Conservation (phyloP, 2,329 filamentous ascomycete genomes). For the Aspergillus ruber region DNA sequence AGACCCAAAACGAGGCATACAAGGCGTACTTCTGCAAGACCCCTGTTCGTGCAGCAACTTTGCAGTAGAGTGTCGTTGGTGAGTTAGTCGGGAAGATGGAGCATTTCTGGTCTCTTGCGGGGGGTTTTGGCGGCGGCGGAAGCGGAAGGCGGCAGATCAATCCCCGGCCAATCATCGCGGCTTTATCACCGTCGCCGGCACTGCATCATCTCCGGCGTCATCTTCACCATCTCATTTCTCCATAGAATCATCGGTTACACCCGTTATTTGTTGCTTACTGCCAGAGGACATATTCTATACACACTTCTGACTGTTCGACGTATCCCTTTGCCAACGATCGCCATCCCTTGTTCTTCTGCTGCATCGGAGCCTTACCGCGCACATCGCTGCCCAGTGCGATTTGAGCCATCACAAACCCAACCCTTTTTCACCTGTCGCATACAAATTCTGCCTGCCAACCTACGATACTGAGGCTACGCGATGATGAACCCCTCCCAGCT, state of each 20-base stretch:
- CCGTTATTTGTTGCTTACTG: neutral
- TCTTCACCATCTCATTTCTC: neutral
- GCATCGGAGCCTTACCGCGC: conserved; percentile 1
- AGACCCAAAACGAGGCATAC: too few species aligned
- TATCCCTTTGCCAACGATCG: neutral
- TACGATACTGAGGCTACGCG: conserved; percentile 18
- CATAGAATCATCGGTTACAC: neutral
- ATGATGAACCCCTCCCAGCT: conserved; percentile 63
- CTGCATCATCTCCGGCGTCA: conserved; percentile 3
- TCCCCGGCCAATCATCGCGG: conserved; percentile 2
- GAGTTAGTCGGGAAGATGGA: too few species aligned
- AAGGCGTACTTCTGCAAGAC: too few species aligned
- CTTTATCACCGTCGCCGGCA: conserved; percentile 1
- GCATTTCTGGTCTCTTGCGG: conserved; percentile 1
- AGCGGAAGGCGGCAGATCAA: conserved; percentile 10
- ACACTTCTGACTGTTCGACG: too few species aligned
- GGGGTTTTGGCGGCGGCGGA: conserved; percentile 1
- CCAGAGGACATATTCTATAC: too few species aligned
- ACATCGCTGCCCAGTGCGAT: neutral
- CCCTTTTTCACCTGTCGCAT: neutral
- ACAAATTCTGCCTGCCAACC: neutral
- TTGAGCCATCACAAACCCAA: neutral
- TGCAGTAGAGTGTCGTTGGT: too few species aligned
- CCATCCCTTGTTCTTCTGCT: neutral
- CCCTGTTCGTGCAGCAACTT: too few species aligned